Percentiles rank a stretch among this genome's conserved stretches.
phyloP scores from a whole-genome alignment of 2,329 filamentous ascomycete species.

The Zalaria obscura region DNA sequence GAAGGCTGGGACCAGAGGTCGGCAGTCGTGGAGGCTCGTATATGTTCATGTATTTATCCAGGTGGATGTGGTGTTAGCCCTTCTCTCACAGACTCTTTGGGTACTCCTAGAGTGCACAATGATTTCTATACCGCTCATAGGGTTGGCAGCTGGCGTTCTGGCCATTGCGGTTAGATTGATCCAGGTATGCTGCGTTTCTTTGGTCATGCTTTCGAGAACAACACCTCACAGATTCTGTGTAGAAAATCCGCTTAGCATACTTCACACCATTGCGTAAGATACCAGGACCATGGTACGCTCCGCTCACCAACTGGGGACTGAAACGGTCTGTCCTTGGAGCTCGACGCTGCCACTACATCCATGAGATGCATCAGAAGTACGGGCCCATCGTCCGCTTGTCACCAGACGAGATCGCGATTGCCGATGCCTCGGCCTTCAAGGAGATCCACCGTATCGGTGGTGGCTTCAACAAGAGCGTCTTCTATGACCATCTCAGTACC shows the following conservation, averaged over 20 bases:
- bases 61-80: too few species aligned
- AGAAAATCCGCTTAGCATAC: neutral
- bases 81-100: too few species aligned
- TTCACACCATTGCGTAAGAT: conserved; percentile 12
- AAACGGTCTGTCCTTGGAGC: conserved; percentile 24
- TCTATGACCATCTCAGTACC: conserved; percentile 13
- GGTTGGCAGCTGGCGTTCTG: too few species aligned
- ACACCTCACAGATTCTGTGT: neutral
- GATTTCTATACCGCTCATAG: too few species aligned
- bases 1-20: too few species aligned
- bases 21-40: too few species aligned
- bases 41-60: too few species aligned
- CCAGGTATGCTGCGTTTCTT: too few species aligned
- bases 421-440: conserved; percentile 14
- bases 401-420: conserved; percentile 16
- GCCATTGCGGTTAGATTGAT: too few species aligned
- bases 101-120: too few species aligned
- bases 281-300: conserved; percentile 15
- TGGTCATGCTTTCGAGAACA: too few species aligned
- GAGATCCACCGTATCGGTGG: conserved; percentile 15
- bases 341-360: conserved; percentile 24
- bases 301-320: conserved; percentile 15
- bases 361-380: conserved; percentile 22
- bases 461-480: conserved; percentile 15
- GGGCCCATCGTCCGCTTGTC: conserved; percentile 25